Conservation (phyloP, 306 rosid genomes). For the Mimosa bimucronata region DNA sequence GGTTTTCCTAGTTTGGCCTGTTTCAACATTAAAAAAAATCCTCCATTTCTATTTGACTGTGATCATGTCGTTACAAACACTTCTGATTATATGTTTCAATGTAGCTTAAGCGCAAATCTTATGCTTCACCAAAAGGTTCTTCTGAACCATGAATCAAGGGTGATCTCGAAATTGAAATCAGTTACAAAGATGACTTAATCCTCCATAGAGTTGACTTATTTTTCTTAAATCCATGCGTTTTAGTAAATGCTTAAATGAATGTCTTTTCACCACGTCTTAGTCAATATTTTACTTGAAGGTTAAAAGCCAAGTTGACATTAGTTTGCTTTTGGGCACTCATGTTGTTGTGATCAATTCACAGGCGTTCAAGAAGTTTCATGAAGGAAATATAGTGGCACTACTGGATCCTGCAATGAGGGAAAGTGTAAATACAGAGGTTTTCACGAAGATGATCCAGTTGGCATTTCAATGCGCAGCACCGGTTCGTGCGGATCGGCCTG, state of each 20-base stretch:
- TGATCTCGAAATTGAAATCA: not conserved
- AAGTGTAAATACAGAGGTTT: slow-evolving; percentile 57
- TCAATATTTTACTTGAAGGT: not conserved
- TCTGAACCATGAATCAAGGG: not conserved
- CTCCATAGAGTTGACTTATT: not conserved
- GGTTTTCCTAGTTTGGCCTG: not conserved
- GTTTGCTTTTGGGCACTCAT: slow-evolving; percentile 27
- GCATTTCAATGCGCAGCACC: slow-evolving; percentile 94
- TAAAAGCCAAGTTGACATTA: slow-evolving; percentile 2
- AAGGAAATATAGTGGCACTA: slow-evolving; percentile 58
- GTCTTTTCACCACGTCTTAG: not conserved
- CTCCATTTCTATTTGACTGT: not conserved
- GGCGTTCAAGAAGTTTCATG: slow-evolving; percentile 77
- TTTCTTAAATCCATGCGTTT: not conserved
- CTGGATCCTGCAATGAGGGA: slow-evolving; percentile 80
- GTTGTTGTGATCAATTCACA: slow-evolving; percentile 41
- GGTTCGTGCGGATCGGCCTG: slow-evolving; percentile 72
- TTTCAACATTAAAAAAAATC: not conserved
- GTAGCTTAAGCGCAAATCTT: not conserved
- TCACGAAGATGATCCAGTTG: slow-evolving; percentile 67
- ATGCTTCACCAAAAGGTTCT: not conserved
- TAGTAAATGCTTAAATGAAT: not conserved
- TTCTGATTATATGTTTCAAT: slow-evolving; percentile 10
- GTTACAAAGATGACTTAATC: not conserved
- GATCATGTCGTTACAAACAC: not conserved